These are phyloP conservation scores for Smallanthus sonchifolius DNA, from an alignment of 129 eudicot species.

Conservation along the genomic window DNA sequence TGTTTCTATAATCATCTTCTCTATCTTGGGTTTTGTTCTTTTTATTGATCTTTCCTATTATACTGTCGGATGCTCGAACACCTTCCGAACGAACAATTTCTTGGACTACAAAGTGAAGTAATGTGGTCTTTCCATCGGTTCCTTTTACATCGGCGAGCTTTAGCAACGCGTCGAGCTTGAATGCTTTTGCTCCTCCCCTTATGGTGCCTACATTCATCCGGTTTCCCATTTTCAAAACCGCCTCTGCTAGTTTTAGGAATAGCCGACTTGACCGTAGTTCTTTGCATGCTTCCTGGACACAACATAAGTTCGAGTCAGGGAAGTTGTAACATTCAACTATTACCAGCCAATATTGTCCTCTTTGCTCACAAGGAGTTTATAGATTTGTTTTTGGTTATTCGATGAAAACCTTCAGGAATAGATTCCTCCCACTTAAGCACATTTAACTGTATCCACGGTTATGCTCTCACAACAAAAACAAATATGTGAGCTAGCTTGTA, in stretches of 20 bases:
- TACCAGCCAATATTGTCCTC: no score
- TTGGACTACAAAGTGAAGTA: conserved; percentile 93
- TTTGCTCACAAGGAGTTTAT: no score
- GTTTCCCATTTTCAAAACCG: conserved; percentile 92
- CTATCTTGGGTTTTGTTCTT: conserved; percentile 37
- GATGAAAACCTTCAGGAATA: no score
- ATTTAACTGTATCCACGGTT: no score
- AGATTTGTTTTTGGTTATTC: no score
- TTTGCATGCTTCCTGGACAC: conserved; percentile 88
- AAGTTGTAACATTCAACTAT: no score
- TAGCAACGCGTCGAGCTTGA: conserved; percentile 84
- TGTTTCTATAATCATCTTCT: conserved; percentile 74
- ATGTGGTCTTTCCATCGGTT: conserved; percentile 81
- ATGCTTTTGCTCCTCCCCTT: conserved; percentile 92
- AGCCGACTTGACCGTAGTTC: conserved; percentile 88
- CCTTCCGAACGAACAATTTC: conserved; percentile 89
- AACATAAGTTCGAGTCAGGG: background rate
- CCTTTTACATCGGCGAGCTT: conserved; percentile 94
- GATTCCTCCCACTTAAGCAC: no score
- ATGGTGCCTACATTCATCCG: conserved; percentile 93
- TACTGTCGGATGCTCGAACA: conserved; percentile 73
- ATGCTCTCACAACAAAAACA: no score
- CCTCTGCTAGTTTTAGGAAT: conserved; percentile 83
- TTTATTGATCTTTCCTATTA: conserved; percentile 71
- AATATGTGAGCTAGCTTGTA: no score